Evolutionary conservation across 805 yeast genomes (phyloP), one percentile per base, ranked within the genome.

Genomic region (Pichia thaimueangensis): DNA sequence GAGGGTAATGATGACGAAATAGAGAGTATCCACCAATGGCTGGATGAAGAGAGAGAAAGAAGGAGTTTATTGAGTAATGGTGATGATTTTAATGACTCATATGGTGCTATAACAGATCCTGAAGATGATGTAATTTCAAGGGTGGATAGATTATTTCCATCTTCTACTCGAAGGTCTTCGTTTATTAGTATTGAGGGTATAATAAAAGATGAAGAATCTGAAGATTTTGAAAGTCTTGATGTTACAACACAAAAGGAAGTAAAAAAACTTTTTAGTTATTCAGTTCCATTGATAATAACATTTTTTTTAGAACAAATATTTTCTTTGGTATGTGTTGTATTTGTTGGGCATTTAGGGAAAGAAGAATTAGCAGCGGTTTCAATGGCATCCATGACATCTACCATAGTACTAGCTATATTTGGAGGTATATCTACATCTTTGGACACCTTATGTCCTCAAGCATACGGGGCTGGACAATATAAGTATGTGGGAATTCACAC

Each of bases 371-470:
- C 89, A 7, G 91, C 87, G 11, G 86, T 81, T 7, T 77, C 86
- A 6, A 65, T 84, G 52, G 80, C 86, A 7, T 74, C 86, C 16
- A 83, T 83, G 89, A 81, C 89, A 2, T 86, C 87, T 3, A 82
- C 83, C 45, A 82, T 84, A 32, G 73, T 82, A 1, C 71, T 81
- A 47, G 86, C 88, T 21, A 71, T 83, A 1, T 78, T 82, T 52
- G 87, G 82, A 58, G 93, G 91, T 13, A 74, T 83, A 2, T 71
- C 87, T 15, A 83, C 91, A 0, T 74, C 87, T 46, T 66, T 84
- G 41, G 91, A 83, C 54, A 84, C 93, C 0, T 64, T 84, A 24
- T 84, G 93, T 58, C 82, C 89, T 2, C 91, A 84, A 60, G 83
- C 89, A 0, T 83, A 70, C 56, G 91, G 93, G 21, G 75, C 85